These are phyloP conservation scores for Cephaloascus albidus DNA, from an alignment of 805 yeast species.

Conservation along the genomic window DNA sequence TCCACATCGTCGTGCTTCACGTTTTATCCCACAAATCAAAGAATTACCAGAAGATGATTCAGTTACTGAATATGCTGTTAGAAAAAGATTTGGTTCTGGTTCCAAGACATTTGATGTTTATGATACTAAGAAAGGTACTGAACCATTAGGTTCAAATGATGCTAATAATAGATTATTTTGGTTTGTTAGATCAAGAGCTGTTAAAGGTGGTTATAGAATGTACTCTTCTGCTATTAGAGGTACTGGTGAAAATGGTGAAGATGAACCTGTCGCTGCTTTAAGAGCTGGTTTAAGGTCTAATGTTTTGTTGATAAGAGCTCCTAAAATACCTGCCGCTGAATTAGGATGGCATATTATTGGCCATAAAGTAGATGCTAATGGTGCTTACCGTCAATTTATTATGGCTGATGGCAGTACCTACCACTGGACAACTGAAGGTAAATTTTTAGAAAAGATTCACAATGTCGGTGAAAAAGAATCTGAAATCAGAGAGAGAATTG, in stretches of 20 bases:
- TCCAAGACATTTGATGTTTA: constrained; percentile 48
- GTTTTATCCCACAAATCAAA: constrained; percentile 44
- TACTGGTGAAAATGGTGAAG: constrained; percentile 39
- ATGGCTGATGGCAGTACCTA: constrained; percentile 51
- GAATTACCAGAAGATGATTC: constrained; percentile 28
- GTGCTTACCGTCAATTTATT: constrained; percentile 50
- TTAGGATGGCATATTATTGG: constrained; percentile 56
- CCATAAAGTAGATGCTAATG: constrained; percentile 53
- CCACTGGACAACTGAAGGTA: constrained; percentile 59
- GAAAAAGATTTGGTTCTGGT: constrained; percentile 53
- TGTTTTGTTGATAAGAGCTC: constrained; percentile 44
- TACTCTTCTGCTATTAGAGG: constrained; percentile 28
- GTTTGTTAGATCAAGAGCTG: constrained; percentile 56
- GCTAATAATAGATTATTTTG: constrained; percentile 37
- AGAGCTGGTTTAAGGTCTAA: constrained; percentile 57
- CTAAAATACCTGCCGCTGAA: constrained; percentile 39
- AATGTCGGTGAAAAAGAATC: constrained; percentile 57
- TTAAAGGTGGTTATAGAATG: constrained; percentile 57
- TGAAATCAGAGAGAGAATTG: constrained; percentile 58
- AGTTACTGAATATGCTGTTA: constrained; percentile 33
- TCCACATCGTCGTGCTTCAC: constrained; percentile 46
- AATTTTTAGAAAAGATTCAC: constrained; percentile 44
- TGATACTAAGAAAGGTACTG: constrained; percentile 27
- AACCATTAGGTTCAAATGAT: constrained; percentile 29
- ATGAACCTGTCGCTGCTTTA: constrained; percentile 48